Conservation (phyloP, 1,284 basidiomycete species). For the Cutaneotrichosporon sp. region DNA sequence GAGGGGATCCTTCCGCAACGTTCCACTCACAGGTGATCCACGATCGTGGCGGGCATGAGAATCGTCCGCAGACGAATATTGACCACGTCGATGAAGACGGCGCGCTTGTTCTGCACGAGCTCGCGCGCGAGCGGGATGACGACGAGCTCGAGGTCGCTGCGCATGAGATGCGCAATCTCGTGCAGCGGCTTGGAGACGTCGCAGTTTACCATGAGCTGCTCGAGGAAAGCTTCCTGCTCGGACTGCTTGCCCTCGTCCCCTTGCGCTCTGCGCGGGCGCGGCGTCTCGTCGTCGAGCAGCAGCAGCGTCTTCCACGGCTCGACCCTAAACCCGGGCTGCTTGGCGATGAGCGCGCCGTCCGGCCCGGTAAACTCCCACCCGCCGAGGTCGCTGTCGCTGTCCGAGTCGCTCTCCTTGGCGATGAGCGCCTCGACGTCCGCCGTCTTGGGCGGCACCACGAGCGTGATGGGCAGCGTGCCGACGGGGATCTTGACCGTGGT, state of each 20-base stretch:
- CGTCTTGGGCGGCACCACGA: slow-evolving; percentile 70
- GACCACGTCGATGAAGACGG: slow-evolving; percentile 84
- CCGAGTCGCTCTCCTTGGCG: slow-evolving; percentile 58
- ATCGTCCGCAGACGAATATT: slow-evolving; percentile 78
- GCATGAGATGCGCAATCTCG: slow-evolving; percentile 80
- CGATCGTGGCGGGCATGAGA: slow-evolving; percentile 71
- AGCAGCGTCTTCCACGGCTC: slow-evolving; percentile 92
- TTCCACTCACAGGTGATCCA: slow-evolving; percentile 67
- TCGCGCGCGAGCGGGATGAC: slow-evolving; percentile 85
- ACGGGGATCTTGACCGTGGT: slow-evolving; percentile 73
- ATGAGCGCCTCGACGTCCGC: slow-evolving; percentile 26
- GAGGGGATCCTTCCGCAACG: too few species aligned
- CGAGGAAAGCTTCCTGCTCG: slow-evolving; percentile 61
- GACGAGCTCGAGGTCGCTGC: slow-evolving; percentile 82
- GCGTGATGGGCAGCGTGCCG: slow-evolving; percentile 71
- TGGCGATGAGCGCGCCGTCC: slow-evolving; percentile 15
- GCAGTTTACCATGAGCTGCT: slow-evolving; percentile 64
- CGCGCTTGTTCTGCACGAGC: slow-evolving; percentile 85
- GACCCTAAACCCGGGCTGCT: slow-evolving; percentile 51
- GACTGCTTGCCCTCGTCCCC: slow-evolving; percentile 11
- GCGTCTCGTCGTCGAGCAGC: slow-evolving; percentile 57
- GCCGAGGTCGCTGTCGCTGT: slow-evolving; percentile 59
- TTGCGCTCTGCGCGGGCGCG: background rate
- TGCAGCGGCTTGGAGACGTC: slow-evolving; percentile 63
- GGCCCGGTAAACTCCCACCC: slow-evolving; percentile 18